A percentile compares a stretch with the other conserved stretches of the same genome.
These are phyloP conservation scores for Brachypodium distachyon DNA, from an alignment of 202 grass and related monocot species.

Conservation along the genomic window DNA sequence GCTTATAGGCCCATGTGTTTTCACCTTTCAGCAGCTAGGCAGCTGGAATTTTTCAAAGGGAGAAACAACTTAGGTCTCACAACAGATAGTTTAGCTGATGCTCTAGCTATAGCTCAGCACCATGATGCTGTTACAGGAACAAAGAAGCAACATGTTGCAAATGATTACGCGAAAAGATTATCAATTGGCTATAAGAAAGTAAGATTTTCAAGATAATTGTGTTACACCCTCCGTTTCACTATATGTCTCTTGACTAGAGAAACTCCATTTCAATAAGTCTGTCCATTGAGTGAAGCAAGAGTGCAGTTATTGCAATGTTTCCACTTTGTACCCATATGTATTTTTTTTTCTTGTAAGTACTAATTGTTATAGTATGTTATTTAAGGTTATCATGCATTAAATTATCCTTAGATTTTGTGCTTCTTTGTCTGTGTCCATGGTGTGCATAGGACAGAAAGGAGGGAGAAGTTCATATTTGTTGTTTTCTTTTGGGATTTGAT, in stretches of 20 bases:
- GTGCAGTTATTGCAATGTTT: too few species aligned
- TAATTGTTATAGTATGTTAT: too few species aligned
- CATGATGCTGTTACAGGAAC: slow-evolving; percentile 97
- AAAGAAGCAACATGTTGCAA: slow-evolving; percentile 93
- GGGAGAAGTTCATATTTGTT: background rate
- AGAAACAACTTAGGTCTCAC: slow-evolving; percentile 36
- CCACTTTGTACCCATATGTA: too few species aligned
- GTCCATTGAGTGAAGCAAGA: too few species aligned
- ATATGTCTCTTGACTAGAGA: too few species aligned
- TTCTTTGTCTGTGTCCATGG: too few species aligned
- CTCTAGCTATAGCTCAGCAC: slow-evolving; percentile 75
- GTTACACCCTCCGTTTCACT: too few species aligned
- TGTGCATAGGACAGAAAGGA: too few species aligned
- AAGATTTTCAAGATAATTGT: slow-evolving; percentile 9
- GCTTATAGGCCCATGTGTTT: slow-evolving; percentile 5
- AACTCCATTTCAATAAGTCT: too few species aligned
- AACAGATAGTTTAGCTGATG: slow-evolving; percentile 74
- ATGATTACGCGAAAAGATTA: slow-evolving; percentile 97
- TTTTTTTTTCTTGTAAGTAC: too few species aligned
- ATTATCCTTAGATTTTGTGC: too few species aligned
- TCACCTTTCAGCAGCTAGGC: slow-evolving; percentile 73
- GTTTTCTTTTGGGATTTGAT: background rate
- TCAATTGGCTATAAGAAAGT: slow-evolving; percentile 87
- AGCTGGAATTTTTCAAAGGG: slow-evolving; percentile 74
- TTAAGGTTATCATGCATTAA: too few species aligned